Base-by-base conservation (phyloP, 2,329 filamentous ascomycete species). In the Apiospora aurea region DNA sequence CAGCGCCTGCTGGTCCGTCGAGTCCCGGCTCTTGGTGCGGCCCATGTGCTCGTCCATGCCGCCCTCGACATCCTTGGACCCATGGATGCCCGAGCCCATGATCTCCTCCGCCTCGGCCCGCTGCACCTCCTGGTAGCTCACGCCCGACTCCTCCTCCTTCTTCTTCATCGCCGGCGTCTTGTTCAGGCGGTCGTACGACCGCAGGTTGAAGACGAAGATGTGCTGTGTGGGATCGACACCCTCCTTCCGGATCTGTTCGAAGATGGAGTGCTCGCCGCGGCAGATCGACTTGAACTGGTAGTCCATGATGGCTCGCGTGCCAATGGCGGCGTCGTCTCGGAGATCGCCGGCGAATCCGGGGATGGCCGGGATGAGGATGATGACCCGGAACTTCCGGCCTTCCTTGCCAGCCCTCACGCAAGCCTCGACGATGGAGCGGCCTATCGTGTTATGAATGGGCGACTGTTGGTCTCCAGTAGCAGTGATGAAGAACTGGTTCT, bases 401-500 rank as follows among this genome's bases (percentile, higher is more conserved):
- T 97, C 95, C 78, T 95, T 93, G 8, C 88, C 91, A 6, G 96
- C 96, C 46, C 89, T 88, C 3, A 98, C 90, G 38, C 95, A 92
- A 0, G 96, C 95, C 71, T 99, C 95, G 2, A 98, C 96, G 70
- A 99, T 97, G 2, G 96, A 92, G 10, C 87, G 87, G 16, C 96
- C 96, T 70, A 99, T 93, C 24, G 91, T 92, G 80, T 99, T 99
- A 81, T 94, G 91, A 34, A 98, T 90, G 0, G 96, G 96, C 0
- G 87, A 84, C 80, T 98, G 95, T 47, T 97, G 83, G n/a, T 96
- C 92, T 11, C 94, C 94, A 0, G 96, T 98, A 0, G 96, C 94
- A 1, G 95, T 97, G 79, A 97, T 98, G 86, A 98, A 99, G 85
- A 98, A 98, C 78, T 99, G 96, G 78, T 98, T 98, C 81, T 99